Evolutionary conservation across 441 rosid genomes (phyloP), one percentile per base, ranked within the genome.

Genomic region (Geranium incanum): DNA sequence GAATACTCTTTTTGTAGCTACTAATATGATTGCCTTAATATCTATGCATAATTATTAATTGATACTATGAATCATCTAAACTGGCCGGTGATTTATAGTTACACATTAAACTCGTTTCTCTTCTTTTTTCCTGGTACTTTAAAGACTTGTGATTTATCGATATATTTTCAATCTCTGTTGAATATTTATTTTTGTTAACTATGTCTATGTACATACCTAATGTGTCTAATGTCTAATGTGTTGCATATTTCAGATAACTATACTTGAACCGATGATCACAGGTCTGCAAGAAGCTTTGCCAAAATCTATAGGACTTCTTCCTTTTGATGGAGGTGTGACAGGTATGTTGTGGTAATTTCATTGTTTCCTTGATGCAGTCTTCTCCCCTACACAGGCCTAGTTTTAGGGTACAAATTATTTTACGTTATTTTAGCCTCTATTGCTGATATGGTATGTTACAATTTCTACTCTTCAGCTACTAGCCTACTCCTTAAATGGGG

Each of bases 211-310:
- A 28, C 33, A 28, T 28, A 28, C 33, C 33, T 28, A 28, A 28
- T 28, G 33, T 28, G 68, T 70, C 66, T 79, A 65, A 81, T 75
- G 19, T 71, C 66, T 55, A 18, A 57, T 60, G 15, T 12, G 28
- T n/a, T 71, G 55, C 55, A 41, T 75, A 50, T 78, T 81, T 71
- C 83, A 93, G 99, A 82, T 93, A 74, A 85, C 94, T 69, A 79
- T 84, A 48, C 82, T 95, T 33, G 99, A 95, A 79, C 97, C 98
- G 3, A 86, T 93, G 97, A 84, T 93, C 76, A 76, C 82, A 9
- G 99, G 98, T 45, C 80, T 95, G 79, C 99, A 93, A 87, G 98
- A 91, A 79, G 89, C 91, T 65, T 80, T 95, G 76, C 98, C 99
- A 3, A 95, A 91, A 83, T 91, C 99, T 70, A 88, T 95, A 71